Evolutionary conservation across 805 yeast genomes (phyloP).

Genomic region (Wickerhamiella dianesei): DNA sequence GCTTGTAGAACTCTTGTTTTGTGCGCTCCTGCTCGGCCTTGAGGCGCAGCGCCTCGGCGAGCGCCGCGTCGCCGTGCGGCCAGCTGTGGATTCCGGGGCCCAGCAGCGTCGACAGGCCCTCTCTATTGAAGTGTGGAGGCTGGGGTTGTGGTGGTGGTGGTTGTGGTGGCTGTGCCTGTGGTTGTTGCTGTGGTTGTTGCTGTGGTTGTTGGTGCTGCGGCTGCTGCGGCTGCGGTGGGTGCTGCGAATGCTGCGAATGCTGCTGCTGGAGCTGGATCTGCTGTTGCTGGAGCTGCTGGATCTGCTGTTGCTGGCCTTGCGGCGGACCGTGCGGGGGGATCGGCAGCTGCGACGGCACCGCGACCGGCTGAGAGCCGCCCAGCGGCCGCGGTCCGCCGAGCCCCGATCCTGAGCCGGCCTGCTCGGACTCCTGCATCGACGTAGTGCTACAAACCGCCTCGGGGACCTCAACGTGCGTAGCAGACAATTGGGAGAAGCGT

Average conservation of each 20-base stretch:
- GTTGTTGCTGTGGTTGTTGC: not conserved
- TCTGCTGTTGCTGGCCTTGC: not conserved
- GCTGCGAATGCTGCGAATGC: not conserved
- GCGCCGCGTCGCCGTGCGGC: conserved; percentile 45
- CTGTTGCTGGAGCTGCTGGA: not conserved
- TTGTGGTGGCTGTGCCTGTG: not conserved
- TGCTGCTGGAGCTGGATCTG: not conserved
- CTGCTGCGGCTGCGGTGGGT: not conserved
- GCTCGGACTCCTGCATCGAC: not conserved
- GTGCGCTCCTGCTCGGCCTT: conserved; percentile 67
- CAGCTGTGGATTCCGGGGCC: conserved; percentile 42
- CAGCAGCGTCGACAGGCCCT: conserved; percentile 26
- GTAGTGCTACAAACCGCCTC: not conserved
- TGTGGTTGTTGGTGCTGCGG: not conserved
- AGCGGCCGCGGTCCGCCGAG: not conserved
- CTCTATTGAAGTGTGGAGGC: not conserved
- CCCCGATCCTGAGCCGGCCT: not conserved
- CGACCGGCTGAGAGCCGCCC: not conserved
- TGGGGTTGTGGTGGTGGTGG: not conserved
- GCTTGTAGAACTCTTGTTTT: conserved; percentile 59
- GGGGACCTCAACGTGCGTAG: not conserved
- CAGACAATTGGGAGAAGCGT: not conserved
- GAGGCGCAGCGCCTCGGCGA: conserved; percentile 43
- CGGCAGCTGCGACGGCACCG: not conserved
- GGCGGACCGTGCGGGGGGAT: not conserved